Conservation (phyloP, 345 rosid species). For the Salix caprea region DNA sequence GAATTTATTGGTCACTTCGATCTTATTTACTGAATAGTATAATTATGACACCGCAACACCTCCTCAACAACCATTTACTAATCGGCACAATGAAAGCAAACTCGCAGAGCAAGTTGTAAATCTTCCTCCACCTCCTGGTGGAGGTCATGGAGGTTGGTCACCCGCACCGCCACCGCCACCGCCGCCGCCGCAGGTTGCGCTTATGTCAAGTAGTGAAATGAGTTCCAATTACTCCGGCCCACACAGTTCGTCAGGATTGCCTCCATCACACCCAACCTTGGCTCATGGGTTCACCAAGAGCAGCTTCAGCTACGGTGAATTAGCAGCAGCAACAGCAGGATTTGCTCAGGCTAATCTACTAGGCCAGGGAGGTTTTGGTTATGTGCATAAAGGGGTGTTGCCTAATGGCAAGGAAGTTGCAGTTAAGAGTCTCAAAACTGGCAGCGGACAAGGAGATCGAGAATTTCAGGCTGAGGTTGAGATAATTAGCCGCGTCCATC, state of each 20-base stretch:
- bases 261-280: slow-evolving; percentile 44
- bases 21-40: not conserved
- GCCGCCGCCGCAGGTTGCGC: slow-evolving; percentile 10
- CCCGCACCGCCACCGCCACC: slow-evolving; percentile 15
- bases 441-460: slow-evolving; percentile 71
- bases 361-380: slow-evolving; percentile 90
- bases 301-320: slow-evolving; percentile 64
- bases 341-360: slow-evolving; percentile 55
- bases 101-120: slow-evolving; percentile 9
- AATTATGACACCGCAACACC: slow-evolving; percentile 5
- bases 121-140: slow-evolving; percentile 38
- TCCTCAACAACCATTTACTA: slow-evolving; percentile 4
- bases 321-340: slow-evolving; percentile 60
- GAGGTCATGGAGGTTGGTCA: slow-evolving; percentile 31
- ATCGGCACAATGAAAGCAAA: slow-evolving; percentile 6
- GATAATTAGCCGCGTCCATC: slow-evolving; percentile 89
- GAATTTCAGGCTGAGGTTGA: slow-evolving; percentile 92
- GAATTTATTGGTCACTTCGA: not conserved
- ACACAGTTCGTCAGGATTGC: slow-evolving; percentile 36
- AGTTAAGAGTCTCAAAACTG: slow-evolving; percentile 70
- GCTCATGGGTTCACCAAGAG: slow-evolving; percentile 60
- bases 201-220: slow-evolving; percentile 33
- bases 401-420: slow-evolving; percentile 81
- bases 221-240: slow-evolving; percentile 44
- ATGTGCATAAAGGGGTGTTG: slow-evolving; percentile 72